Percentiles rank a stretch among this genome's conserved stretches.
Evolutionary conservation across 345 rosid species (phyloP).

Genomic region (Linum tenue): DNA sequence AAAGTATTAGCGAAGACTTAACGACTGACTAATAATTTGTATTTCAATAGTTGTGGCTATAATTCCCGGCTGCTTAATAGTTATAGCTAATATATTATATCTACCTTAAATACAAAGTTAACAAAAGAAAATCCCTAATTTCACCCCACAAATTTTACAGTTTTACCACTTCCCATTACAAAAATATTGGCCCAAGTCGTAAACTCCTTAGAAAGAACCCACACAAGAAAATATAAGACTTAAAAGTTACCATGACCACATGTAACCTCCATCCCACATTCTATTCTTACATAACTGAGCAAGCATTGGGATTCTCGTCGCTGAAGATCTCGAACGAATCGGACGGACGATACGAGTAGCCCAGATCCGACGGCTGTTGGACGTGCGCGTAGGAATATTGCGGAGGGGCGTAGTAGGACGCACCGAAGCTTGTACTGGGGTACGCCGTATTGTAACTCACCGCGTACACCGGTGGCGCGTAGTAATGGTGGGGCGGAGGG

Average conservation of each 20-base stretch:
- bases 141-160: not conserved
- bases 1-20: no score
- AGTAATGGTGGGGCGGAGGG: constrained; percentile 27
- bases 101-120: not conserved
- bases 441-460: constrained; percentile 8
- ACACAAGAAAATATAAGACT: no score
- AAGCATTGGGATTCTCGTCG: constrained; percentile 85
- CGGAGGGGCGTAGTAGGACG: constrained; percentile 18
- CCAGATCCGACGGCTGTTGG: constrained; percentile 24
- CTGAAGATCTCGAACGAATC: constrained; percentile 70
- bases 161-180: not conserved
- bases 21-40: no score
- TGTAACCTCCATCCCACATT: not conserved
- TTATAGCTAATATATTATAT: no score
- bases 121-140: not conserved
- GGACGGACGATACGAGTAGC: constrained; percentile 28
- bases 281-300: constrained; percentile 50
- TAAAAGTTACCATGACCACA: no score
- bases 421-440: constrained; percentile 12
- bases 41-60: no score
- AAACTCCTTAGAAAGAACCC: no score
- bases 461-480: constrained; percentile 14
- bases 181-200: no score
- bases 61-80: no score
- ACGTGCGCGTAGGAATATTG: constrained; percentile 29